Evolutionary conservation across 1,139 yeast species (phyloP), one percentile per base, ranked within the genome.

Genomic region (Pichia sp.): DNA sequence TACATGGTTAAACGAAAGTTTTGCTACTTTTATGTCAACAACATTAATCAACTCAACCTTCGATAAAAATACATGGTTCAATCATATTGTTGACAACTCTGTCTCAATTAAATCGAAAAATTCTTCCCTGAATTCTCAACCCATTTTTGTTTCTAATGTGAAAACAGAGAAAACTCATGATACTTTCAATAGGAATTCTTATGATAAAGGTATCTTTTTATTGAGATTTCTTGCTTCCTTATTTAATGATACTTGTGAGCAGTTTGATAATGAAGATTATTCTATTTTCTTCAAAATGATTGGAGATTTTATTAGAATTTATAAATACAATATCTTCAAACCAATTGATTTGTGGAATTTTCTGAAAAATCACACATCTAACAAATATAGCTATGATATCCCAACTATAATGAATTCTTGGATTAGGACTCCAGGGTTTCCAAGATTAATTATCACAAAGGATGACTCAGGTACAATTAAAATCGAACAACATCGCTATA

Each of bases 1-100:
- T 52, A 62, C 82, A 33, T 81, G 91, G 89, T 64, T 83, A 46
- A 80, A 81, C 51, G 93, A 83, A 61, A 64, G 84, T 2, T 77
- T 82, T 62, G 89, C 91, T 0, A 80, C 89, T 0, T 57, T 57
- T 38, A 54, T 77, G 77, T 71, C 66, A 15, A 48, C 48, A 37
- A 39, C 53, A 12, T 25, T 57, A 1, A 41, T 54, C 11, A 41
- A 45, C 28, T 46, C 46, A 31, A 20, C 39, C 5, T 49, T 53
- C 50, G 66, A 62, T 34, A 45, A 50, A 10, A 46, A 49, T 19
- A 52, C 54, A 38, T 65, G 68, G 69, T 46, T 47, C 21, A 54
- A 52, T 5, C 63, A 63, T 34, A 56, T 57, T 22, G 58, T 62
- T 39, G 54, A 59, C 12, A 72, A 70, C 10, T 51, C 69, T 34